These are phyloP conservation scores for Ogataea degrootiae DNA, from an alignment of 805 yeast species.

Conservation along the genomic window DNA sequence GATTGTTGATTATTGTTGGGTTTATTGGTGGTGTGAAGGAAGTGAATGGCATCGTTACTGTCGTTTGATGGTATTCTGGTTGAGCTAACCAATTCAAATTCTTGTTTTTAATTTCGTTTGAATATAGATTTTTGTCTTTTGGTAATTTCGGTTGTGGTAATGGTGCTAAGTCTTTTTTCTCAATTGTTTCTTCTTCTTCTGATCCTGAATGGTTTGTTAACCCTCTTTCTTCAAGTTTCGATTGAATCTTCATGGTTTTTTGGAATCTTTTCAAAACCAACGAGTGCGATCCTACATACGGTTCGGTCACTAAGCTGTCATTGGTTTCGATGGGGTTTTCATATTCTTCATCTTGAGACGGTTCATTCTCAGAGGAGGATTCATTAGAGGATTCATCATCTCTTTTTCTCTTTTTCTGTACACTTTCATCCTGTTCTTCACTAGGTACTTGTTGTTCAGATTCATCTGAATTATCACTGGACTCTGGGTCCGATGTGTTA, in stretches of 20 bases:
- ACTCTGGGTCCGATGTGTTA: conserved; percentile 22
- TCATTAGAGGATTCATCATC: conserved; percentile 4
- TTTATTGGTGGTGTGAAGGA: conserved; percentile 42
- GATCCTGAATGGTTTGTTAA: conserved; percentile 12
- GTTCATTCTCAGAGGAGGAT: conserved; percentile 1
- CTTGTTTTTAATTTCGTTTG: conserved; percentile 28
- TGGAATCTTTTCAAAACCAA: conserved; percentile 51
- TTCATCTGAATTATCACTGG: background rate
- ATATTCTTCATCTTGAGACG: conserved; percentile 5
- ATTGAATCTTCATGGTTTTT: conserved; percentile 31
- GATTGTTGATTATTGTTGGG: conserved; percentile 39
- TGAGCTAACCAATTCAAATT: conserved; percentile 62
- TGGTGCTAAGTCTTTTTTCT: conserved; percentile 52
- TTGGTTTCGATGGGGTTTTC: conserved; percentile 12
- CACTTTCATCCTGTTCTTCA: background rate
- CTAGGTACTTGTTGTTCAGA: no score
- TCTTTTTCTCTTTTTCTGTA: background rate
- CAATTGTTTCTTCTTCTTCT: conserved; percentile 24
- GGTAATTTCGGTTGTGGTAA: conserved; percentile 82
- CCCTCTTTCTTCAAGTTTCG: conserved; percentile 12
- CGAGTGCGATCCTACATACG: conserved; percentile 36
- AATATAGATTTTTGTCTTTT: conserved; percentile 38
- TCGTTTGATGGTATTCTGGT: conserved; percentile 55
- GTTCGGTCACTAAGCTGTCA: background rate
- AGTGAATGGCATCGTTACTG: conserved; percentile 40